Conservation (phyloP, 768 basidiomycete species). For the Rhodotorula diobovata region DNA sequence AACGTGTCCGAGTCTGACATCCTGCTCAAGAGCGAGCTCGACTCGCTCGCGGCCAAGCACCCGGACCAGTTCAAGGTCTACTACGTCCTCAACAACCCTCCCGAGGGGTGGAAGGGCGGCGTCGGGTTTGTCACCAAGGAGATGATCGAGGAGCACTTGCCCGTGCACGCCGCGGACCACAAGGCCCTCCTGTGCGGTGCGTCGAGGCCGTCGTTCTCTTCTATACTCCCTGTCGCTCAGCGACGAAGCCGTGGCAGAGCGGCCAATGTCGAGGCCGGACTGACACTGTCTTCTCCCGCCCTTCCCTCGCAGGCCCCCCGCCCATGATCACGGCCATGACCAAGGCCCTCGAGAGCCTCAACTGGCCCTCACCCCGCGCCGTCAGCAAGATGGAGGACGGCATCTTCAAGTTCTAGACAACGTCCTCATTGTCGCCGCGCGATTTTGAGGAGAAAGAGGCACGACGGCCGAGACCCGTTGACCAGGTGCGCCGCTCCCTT, state of each 20-base stretch:
- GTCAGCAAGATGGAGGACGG: conserved; percentile 69
- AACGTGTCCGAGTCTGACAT: conserved; percentile 93
- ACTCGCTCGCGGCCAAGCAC: conserved; percentile 65
- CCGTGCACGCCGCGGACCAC: conserved; percentile 54
- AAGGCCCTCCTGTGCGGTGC: conserved; percentile 75
- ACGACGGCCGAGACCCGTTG: too few relatives aligned
- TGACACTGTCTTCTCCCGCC: conserved; percentile 48
- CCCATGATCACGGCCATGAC: conserved; percentile 78
- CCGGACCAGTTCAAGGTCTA: conserved; percentile 68
- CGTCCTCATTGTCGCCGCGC: too few relatives aligned
- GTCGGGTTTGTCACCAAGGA: conserved; percentile 90
- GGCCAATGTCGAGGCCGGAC: neutral
- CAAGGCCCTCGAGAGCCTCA: conserved; percentile 82
- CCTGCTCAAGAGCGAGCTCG: conserved; percentile 79
- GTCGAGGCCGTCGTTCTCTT: neutral
- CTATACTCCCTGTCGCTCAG: too few relatives aligned
- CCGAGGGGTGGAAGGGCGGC: conserved; percentile 74
- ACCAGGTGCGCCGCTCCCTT: too few relatives aligned
- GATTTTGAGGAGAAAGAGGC: too few relatives aligned
- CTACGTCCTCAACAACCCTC: conserved; percentile 94
- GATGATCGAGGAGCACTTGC: conserved; percentile 72
- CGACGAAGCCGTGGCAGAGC: too few relatives aligned
- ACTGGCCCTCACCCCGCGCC: conserved; percentile 78
- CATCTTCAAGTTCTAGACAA: conserved; percentile 3
- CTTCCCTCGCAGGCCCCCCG: conserved; percentile 52